Evolutionary conservation across 306 rosid genomes (phyloP), one percentile per base, ranked within the genome.

Genomic region (Luffa acutangula): DNA sequence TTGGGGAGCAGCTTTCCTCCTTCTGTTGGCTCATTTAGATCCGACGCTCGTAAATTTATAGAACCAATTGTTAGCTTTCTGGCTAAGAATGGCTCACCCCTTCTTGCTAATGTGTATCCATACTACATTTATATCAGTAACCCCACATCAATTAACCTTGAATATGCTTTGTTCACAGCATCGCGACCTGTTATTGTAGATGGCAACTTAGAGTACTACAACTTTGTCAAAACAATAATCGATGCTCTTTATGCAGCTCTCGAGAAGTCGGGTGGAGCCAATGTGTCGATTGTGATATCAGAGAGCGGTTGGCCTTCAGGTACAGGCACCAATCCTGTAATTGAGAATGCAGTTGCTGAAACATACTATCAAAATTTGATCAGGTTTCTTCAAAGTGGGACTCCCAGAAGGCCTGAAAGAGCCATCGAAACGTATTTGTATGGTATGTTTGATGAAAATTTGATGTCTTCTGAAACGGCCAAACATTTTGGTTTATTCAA

Each of bases 241-340:
- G 97, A 89, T 74, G 39, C 93, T 25, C 46, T 82, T 0, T 87
- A 93, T 12, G 80, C 82, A 9, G 91, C 97, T 18, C 85, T 89
- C 34, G 93, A 87, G 84, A 89, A 86, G 43, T 36, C 65, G 0
- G 89, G 88, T 0, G 93, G 80, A 4, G 39, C 83, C 6, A 37
- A 67, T 15, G 6, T 89, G 84, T 18, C 65, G 20, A 66, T 89
- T 1, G 90, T 93, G 21, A 90, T 89, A 31, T 83, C 91, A 0
- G 94, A 93, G 83, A 93, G 85, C 11, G 93, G 97, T 6, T 93
- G 96, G 96, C 96, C 94, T 11, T 89, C 91, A 0, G 56, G 10
- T 8, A 93, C 91, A 37, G 81, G 87, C 58, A 9, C 2, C 14
- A 84, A 75, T 1, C 89, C 92, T 1, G 52, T 81, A 5, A 0